Evolutionary conservation across 768 basidiomycete species (phyloP).

Genomic region (Lactifluus piperatus): DNA sequence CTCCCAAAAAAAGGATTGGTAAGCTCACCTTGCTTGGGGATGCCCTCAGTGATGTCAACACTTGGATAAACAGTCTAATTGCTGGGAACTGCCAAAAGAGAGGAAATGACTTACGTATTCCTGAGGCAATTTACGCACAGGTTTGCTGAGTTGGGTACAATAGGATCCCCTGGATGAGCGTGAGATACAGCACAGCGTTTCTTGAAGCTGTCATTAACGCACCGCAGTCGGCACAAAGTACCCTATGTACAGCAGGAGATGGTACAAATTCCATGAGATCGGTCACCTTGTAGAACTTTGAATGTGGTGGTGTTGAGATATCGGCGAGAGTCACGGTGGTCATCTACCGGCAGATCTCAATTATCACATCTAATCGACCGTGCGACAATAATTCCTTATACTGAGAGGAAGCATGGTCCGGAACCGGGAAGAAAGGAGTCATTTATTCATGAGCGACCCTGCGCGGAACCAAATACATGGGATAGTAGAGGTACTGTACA

Average conservation of each 20-base stretch:
- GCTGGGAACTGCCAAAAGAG: neutral
- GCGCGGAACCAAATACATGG: neutral
- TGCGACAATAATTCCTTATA: constrained; percentile 1
- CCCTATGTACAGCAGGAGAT: constrained; percentile 66
- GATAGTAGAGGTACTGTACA: neutral
- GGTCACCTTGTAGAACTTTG: neutral
- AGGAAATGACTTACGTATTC: constrained; percentile 54
- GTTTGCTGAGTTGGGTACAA: constrained; percentile 88
- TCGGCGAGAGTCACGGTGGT: too few species aligned
- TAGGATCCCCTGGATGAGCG: constrained; percentile 55
- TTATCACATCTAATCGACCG: neutral
- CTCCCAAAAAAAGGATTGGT: neutral
- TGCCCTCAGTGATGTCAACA: constrained; percentile 96
- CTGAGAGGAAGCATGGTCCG: neutral
- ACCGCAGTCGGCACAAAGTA: constrained; percentile 89
- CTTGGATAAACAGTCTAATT: constrained; percentile 30
- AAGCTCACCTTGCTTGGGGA: constrained; percentile 82
- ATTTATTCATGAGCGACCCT: neutral
- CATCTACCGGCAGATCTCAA: neutral
- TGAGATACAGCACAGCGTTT: neutral
- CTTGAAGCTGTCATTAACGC: constrained; percentile 20
- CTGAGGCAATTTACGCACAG: constrained; percentile 82
- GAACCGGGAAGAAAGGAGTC: constrained; percentile 2
- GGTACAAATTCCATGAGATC: constrained; percentile 68
- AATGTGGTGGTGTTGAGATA: neutral